Evolutionary conservation across 192 early-diverging fungal genomes (phyloP).

Genomic region (Podila horticola): DNA sequence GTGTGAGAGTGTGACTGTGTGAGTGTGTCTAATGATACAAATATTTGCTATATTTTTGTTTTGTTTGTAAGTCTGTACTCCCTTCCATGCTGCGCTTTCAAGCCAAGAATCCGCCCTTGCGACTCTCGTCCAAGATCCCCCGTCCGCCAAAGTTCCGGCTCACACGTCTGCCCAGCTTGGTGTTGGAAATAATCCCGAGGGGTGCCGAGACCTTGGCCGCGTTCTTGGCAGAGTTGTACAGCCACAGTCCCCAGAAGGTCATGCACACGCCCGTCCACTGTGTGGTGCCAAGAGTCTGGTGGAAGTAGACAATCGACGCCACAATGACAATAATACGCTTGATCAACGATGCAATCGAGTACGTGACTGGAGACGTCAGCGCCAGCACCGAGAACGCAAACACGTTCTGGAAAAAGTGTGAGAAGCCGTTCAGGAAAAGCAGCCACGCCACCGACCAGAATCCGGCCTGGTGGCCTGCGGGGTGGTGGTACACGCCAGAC

Average conservation of each 20-base stretch:
- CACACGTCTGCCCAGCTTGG: constrained; percentile 24
- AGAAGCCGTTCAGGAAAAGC: constrained; percentile 81
- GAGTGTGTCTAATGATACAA: too few species aligned
- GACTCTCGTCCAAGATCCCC: constrained; percentile 13
- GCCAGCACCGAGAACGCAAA: constrained; percentile 84
- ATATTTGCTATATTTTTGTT: too few species aligned
- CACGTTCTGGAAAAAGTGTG: constrained; percentile 84
- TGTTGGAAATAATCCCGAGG: constrained; percentile 25
- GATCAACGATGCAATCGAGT: constrained; percentile 84
- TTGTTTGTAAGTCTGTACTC: too few species aligned
- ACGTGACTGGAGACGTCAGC: constrained; percentile 85
- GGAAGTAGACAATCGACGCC: constrained; percentile 84
- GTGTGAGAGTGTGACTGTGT: too few species aligned
- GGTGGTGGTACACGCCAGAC: constrained; percentile 17
- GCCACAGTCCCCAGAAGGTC: constrained; percentile 85
- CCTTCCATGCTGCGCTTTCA: too few species aligned
- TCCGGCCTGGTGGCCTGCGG: constrained; percentile 19
- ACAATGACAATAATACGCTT: constrained; percentile 94
- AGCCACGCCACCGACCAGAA: constrained; percentile 57
- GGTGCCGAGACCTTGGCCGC: constrained; percentile 43
- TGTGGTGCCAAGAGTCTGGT: constrained; percentile 70
- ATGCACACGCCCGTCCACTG: constrained; percentile 81
- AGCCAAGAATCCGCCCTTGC: constrained; percentile 43
- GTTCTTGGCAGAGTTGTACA: constrained; percentile 86
- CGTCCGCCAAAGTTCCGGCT: constrained; percentile 39